Conservation (phyloP, 2,329 filamentous ascomycete genomes). For the Colletotrichum sp. region DNA sequence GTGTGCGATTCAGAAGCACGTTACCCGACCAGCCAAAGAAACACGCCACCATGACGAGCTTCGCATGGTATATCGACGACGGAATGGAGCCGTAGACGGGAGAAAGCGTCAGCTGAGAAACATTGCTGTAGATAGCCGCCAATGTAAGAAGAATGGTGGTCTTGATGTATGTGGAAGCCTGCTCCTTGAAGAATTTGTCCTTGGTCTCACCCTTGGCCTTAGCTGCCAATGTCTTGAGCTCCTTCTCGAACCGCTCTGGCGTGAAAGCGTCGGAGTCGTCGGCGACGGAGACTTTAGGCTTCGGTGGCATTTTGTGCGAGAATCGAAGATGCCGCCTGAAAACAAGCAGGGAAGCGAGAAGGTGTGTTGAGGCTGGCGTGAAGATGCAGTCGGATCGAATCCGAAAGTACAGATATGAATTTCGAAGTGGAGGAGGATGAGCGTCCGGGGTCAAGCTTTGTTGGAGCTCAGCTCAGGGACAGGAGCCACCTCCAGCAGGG, state of each 20-base stretch:
- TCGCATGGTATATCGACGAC: constrained; percentile 71
- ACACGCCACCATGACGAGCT: constrained; percentile 67
- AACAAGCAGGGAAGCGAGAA: neutral
- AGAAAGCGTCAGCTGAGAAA: constrained; percentile 77
- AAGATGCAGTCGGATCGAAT: neutral
- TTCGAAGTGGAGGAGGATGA: neutral
- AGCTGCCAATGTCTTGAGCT: constrained; percentile 54
- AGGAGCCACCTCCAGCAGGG: neutral
- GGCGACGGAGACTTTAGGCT: constrained; percentile 1
- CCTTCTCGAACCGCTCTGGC: constrained; percentile 57
- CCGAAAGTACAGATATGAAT: neutral
- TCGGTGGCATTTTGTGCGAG: constrained; percentile 11
- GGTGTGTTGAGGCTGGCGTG: neutral
- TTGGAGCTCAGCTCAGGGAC: neutral
- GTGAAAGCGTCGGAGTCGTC: constrained; percentile 40
- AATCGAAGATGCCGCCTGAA: neutral
- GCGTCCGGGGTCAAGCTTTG: neutral
- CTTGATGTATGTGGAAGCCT: constrained; percentile 41
- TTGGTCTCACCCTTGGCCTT: constrained; percentile 43
- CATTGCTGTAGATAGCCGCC: constrained; percentile 68
- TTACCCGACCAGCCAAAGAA: constrained; percentile 77
- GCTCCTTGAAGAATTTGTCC: constrained; percentile 29
- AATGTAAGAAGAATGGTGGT: constrained; percentile 54
- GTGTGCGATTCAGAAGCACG: constrained; percentile 52
- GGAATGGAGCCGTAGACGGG: constrained; percentile 91